phyloP scores from a whole-genome alignment of 768 basidiomycete species.

The Aureoboletus auriporus region DNA sequence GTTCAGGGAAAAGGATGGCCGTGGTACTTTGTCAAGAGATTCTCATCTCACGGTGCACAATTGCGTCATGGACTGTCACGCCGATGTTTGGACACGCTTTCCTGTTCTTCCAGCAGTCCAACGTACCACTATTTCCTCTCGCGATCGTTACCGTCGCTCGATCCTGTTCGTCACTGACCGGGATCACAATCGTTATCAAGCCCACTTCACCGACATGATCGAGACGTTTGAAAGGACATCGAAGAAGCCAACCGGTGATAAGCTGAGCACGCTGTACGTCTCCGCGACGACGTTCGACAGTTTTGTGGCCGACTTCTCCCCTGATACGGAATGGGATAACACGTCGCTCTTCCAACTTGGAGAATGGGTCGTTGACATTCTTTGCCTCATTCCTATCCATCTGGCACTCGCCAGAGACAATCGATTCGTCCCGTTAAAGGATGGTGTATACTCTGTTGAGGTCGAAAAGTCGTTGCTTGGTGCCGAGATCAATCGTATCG shows the following conservation, averaged over 20 bases:
- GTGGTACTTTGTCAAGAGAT: conserved; percentile 15
- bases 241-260: conserved; percentile 48
- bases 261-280: conserved; percentile 35
- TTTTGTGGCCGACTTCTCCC: conserved; percentile 15
- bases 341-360: conserved; percentile 42
- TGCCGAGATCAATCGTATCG: conserved; percentile 53
- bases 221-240: conserved; percentile 45
- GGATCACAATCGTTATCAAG: conserved; percentile 31
- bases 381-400: conserved; percentile 64
- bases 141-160: conserved; percentile 27
- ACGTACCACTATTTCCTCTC: conserved; percentile 38
- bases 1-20: conserved; percentile 43
- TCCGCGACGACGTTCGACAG: conserved; percentile 24
- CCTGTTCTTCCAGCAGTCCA: conserved; percentile 52
- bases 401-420: conserved; percentile 59
- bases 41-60: conserved; percentile 37
- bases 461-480: conserved; percentile 54
- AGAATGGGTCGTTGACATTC: conserved; percentile 58
- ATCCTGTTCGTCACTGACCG: conserved; percentile 43
- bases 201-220: conserved; percentile 45
- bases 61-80: conserved; percentile 49
- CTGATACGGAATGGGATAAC: conserved; percentile 15
- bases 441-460: conserved; percentile 46
- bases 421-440: conserved; percentile 56
- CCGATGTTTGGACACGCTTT: conserved; percentile 57